A percentile compares a stretch with the other conserved stretches of the same genome.
phyloP scores from a whole-genome alignment of 139 green algal species.

The Chlamydomonas asymmetrica region DNA sequence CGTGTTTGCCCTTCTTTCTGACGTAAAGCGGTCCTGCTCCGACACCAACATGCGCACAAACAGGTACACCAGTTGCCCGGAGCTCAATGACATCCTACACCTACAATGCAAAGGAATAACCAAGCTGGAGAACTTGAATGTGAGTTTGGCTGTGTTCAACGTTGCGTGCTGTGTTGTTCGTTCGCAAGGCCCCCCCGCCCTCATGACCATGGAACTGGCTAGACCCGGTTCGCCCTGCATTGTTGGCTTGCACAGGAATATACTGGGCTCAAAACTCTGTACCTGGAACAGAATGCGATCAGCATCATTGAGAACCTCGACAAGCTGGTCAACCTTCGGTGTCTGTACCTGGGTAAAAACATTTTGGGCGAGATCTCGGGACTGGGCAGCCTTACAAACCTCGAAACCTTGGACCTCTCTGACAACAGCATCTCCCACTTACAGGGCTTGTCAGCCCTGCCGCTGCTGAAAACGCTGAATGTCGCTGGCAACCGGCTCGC shows the following conservation, averaged over 20 bases:
- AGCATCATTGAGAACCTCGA: slow-evolving; percentile 59
- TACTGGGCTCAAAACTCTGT: slow-evolving; percentile 73
- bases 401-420: slow-evolving; percentile 67
- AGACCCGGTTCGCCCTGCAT: not conserved
- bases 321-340: slow-evolving; percentile 55
- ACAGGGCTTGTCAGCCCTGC: slow-evolving; percentile 43
- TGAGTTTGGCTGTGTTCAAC: slow-evolving; percentile 25
- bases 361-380: slow-evolving; percentile 48
- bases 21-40: not conserved
- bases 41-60: not conserved
- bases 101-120: slow-evolving; percentile 77
- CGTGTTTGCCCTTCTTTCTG: no score
- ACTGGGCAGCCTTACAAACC: slow-evolving; percentile 41
- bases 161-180: no score
- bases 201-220: not conserved
- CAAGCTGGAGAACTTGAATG: slow-evolving; percentile 67
- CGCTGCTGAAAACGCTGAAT: slow-evolving; percentile 53
- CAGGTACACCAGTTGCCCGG: slow-evolving; percentile 65
- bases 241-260: slow-evolving; percentile 60
- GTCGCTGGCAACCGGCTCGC: slow-evolving; percentile 57
- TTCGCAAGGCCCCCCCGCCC: no score
- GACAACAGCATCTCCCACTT: slow-evolving; percentile 63
- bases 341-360: slow-evolving; percentile 73
- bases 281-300: slow-evolving; percentile 78
- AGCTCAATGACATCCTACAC: slow-evolving; percentile 80